phyloP scores from a whole-genome alignment of 163 green algal species.

The Chlorella variabilis region DNA sequence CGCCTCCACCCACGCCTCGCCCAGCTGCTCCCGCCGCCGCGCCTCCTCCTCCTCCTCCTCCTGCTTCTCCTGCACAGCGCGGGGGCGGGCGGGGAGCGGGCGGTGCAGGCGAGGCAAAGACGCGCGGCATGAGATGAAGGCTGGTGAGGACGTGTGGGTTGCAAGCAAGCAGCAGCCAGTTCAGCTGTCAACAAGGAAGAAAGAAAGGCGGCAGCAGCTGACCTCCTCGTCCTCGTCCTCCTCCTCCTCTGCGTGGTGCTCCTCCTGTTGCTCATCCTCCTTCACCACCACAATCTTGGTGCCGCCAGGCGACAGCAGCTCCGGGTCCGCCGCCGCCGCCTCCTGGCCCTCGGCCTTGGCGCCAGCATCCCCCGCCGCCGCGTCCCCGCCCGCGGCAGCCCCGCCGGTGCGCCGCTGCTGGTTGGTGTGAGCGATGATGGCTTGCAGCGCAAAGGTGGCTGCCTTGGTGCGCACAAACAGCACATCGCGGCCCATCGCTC shows the following conservation, averaged over 20 bases:
- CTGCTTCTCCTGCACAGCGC: not conserved
- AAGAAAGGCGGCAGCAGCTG: too few species aligned
- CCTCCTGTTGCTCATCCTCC: not conserved
- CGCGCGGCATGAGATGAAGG: too few species aligned
- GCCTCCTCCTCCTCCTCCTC: not conserved
- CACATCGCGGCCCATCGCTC: constrained; percentile 76
- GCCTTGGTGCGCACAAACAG: constrained; percentile 79
- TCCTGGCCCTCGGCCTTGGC: not conserved
- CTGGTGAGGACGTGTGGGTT: too few species aligned
- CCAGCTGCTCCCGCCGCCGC: not conserved
- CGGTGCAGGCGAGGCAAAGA: too few species aligned
- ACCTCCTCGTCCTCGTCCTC: constrained; percentile 33
- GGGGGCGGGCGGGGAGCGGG: too few species aligned
- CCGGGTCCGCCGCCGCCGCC: not conserved
- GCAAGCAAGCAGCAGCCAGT: too few species aligned
- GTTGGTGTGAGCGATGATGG: constrained; percentile 1
- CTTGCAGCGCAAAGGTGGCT: constrained; percentile 77
- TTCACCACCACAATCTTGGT: constrained; percentile 35
- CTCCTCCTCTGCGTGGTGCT: constrained; percentile 43
- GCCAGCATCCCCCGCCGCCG: not conserved
- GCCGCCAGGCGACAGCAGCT: not conserved
- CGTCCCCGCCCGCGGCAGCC: not conserved
- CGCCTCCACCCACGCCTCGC: constrained; percentile 59
- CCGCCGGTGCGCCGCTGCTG: not conserved
- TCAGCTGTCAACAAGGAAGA: too few species aligned